Evolutionary conservation across 345 rosid species (phyloP).

Genomic region (Rhizophora mangle): DNA sequence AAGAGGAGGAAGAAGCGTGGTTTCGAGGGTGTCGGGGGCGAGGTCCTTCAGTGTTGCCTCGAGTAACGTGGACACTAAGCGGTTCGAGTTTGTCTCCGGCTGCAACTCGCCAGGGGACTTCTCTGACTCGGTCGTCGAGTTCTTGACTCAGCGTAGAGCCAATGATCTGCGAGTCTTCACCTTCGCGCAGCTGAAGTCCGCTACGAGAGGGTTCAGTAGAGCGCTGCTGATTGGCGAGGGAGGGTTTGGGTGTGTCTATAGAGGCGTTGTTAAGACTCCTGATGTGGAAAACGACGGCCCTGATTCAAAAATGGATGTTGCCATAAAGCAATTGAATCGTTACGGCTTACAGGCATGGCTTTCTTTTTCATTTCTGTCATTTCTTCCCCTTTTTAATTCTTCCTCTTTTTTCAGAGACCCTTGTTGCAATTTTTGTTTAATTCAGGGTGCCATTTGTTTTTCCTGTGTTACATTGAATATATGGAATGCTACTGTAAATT

Average conservation of each 20-base stretch:
- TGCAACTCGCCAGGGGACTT: constrained; percentile 53
- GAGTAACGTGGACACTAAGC: constrained; percentile 54
- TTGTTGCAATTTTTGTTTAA: no score
- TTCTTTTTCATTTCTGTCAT: constrained; percentile 1
- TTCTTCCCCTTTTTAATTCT: neutral
- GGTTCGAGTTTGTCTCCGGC: constrained; percentile 81
- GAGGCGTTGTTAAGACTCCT: constrained; percentile 56
- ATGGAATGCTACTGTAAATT: no score
- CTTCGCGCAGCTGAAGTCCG: constrained; percentile 70
- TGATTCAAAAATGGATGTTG: constrained; percentile 49
- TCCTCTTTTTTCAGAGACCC: no score
- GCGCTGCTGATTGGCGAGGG: constrained; percentile 85
- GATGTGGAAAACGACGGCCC: constrained; percentile 2
- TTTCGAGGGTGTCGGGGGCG: constrained; percentile 78
- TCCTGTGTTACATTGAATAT: no score
- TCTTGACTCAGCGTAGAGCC: constrained; percentile 59
- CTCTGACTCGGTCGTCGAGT: constrained; percentile 47
- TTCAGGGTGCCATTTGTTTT: no score
- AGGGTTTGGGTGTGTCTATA: constrained; percentile 88
- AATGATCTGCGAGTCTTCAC: constrained; percentile 75
- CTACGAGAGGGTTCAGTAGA: constrained; percentile 76
- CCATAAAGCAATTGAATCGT: constrained; percentile 89
- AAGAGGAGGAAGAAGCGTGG: neutral
- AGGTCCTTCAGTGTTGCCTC: constrained; percentile 86
- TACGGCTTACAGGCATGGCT: constrained; percentile 93